These are phyloP conservation scores for Populus pruinosa DNA, from an alignment of 345 rosid genomes.

Conservation along the genomic window DNA sequence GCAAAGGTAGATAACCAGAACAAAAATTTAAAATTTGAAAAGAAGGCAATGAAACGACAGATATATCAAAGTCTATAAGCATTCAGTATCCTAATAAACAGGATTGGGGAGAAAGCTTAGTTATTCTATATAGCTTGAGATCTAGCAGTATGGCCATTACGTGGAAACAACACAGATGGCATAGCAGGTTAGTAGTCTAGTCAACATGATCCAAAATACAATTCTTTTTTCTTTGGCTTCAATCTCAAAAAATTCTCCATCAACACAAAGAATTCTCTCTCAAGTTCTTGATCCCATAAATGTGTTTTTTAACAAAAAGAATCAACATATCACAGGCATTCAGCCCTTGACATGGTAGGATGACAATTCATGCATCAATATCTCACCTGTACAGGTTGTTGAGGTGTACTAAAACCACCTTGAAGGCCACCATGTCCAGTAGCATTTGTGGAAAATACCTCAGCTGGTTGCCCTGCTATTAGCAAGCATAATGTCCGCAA, in stretches of 20 bases:
- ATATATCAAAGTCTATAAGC: background rate
- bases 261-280: background rate
- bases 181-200: background rate
- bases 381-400: slow-evolving; percentile 61
- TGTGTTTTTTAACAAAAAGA: background rate
- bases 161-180: background rate
- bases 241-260: background rate
- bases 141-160: background rate
- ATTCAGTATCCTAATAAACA: background rate
- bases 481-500: slow-evolving; percentile 92
- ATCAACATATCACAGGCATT: slow-evolving; percentile 1
- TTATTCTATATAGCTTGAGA: background rate
- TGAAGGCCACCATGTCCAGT: slow-evolving; percentile 33
- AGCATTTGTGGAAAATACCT: slow-evolving; percentile 59
- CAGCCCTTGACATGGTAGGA: background rate
- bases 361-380: slow-evolving; percentile 3
- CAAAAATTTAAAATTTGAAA: background rate
- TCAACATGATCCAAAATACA: background rate
- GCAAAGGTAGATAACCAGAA: background rate
- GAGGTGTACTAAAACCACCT: slow-evolving; percentile 35
- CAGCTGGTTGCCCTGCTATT: slow-evolving; percentile 96
- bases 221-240: background rate
- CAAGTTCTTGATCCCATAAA: background rate
- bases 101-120: background rate
- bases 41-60: background rate